phyloP scores from a whole-genome alignment of 179 eudicot genomes.

The Beta lomatogona region DNA sequence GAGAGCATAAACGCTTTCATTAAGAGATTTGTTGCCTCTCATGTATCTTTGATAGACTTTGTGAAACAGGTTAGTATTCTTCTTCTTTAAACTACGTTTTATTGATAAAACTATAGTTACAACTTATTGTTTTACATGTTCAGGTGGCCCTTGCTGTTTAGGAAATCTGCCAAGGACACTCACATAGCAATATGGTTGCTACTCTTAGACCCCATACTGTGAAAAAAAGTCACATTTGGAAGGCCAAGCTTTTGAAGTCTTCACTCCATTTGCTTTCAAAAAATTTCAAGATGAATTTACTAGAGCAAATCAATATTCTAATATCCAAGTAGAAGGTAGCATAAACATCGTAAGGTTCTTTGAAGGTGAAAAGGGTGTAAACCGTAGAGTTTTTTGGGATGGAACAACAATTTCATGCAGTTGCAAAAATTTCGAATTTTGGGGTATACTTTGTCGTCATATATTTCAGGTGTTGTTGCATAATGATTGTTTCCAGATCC shows the following conservation, averaged over 20 bases:
- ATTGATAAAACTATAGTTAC: not conserved
- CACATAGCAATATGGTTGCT: not conserved
- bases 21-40: no score
- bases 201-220: not conserved
- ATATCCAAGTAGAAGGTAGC: not conserved
- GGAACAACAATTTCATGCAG: constrained; percentile 1
- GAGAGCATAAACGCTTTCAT: no score
- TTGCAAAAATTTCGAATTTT: constrained; percentile 8
- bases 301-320: constrained; percentile 8
- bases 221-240: constrained; percentile 17
- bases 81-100: not conserved
- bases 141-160: constrained; percentile 10
- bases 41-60: constrained; percentile 18
- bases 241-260: constrained; percentile 11
- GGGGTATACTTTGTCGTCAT: constrained; percentile 5
- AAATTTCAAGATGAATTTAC: constrained; percentile 23
- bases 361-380: constrained; percentile 15
- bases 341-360: not conserved
- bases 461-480: constrained; percentile 11
- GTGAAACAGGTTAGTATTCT: constrained; percentile 4
- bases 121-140: not conserved
- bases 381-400: constrained; percentile 18
- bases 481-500: constrained; percentile 23
- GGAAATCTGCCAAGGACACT: constrained; percentile 16
- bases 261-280: constrained; percentile 20